Evolutionary conservation across 495 filamentous ascomycete species (phyloP), one percentile per base, ranked within the genome.

Genomic region (Trypethelium eluteriae): DNA sequence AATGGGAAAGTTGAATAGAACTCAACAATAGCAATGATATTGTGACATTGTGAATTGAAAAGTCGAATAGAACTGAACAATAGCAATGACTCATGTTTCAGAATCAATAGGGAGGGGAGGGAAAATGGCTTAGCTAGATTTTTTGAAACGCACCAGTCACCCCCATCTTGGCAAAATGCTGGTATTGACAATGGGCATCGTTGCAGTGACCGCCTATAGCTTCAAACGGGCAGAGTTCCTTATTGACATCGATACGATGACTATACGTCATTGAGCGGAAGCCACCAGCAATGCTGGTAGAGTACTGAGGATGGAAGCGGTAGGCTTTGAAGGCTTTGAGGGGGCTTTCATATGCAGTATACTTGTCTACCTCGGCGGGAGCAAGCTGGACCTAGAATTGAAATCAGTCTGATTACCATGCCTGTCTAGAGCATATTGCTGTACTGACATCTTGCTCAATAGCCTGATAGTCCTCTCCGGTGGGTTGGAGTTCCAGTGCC

Each of bases 231-330:
- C 94, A 98, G 25, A 98, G 66, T 62, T 82, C 83, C 68, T 81
- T 86, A 69, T 84, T 81, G 6, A 88, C 78, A 73, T 97, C 83
- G 74, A 98, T 93, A 65, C 84, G 85, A 76, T 93, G 86, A 75
- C 91, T 97, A 79, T 93, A 98, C 56, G 91, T 97, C 82, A 95
- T 80, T 69, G 95, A 98, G 76, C 86, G 87, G 74, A 91, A 87
- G 63, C 92, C 93, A 71, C 85, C 86, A 64, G 86, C 73, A 68
- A 94, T 87, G 50, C 85, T 77, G 38, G 89, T 72, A 64, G 81
- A 76, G 77, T 85, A 97, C 39, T 84, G 80, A 35, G 90, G 89
- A 76, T 97, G 91, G 71, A 90, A 95, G 66, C 94, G 91, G 78
- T 90, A 98, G 56, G 90, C 88, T 74, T 86, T 89, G 77, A 98